Evolutionary conservation across 2,329 filamentous ascomycete species (phyloP), one percentile per base, ranked within the genome.

Genomic region (Colletotrichum endophyticum): DNA sequence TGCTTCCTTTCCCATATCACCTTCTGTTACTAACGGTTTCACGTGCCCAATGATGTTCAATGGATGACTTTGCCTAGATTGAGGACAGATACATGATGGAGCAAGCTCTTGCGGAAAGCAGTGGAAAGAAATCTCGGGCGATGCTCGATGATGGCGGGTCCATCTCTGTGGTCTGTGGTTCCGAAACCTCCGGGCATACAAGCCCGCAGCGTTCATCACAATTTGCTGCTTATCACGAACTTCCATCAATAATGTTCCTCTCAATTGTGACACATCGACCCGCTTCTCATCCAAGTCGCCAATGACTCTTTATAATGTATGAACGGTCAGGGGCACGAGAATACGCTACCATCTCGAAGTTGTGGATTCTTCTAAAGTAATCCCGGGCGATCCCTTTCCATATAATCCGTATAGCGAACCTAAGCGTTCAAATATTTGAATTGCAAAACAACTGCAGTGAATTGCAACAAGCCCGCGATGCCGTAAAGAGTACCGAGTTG

Each of bases 181-280:
- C n/a, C 19, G 2, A n/a, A n/a, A 3, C 39, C 19, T 49, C 39
- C 9, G 39, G 39, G 19, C 19, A 49, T 44, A 16, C 16, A 5
- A 44, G 39, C 39, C 19, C 39, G 0, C 9, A n/a, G 12, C 1
- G 1, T 49, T 4, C 5, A 44, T 44, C 1, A 44, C 3, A 44
- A 3, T 39, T 39, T 39, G 8, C 36, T 39, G 2, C 36, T 44
- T 44, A 1, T 3, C 39, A 44, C 9, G 19, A 44, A 44, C 39
- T 2, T n/a, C 3, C 0, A 2, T 44, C 39, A 44, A 44, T 11
- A 1, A 44, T n/a, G 5, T 44, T 11, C 9, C 5, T n/a, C 8
- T 44, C 16, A n/a, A 3, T 3, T 44, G 39, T 44, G 19, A 44
- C 39, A 1, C 5, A 3, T 44, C 1, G n/a, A 44, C 8, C 3